These are phyloP conservation scores for Colletotrichum paranaense DNA, from an alignment of 2,329 filamentous ascomycete genomes.

Conservation along the genomic window DNA sequence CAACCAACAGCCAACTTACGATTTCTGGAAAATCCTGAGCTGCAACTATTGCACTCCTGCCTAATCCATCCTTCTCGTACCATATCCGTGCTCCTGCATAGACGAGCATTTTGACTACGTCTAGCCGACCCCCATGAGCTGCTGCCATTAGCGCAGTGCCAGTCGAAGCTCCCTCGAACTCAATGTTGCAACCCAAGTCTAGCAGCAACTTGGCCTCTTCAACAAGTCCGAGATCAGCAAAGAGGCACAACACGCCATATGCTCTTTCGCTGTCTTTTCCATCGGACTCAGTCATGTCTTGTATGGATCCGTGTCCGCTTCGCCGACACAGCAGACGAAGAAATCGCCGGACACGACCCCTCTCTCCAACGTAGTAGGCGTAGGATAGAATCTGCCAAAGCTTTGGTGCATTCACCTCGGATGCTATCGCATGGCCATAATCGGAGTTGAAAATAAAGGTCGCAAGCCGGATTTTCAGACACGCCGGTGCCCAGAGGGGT, in stretches of 20 bases:
- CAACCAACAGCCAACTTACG: not conserved
- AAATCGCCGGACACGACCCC: too few species aligned
- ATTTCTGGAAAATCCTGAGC: not conserved
- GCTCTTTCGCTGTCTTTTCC: not conserved
- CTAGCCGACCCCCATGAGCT: not conserved
- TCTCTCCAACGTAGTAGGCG: not conserved
- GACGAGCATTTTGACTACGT: conserved; percentile 12
- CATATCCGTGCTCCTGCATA: not conserved
- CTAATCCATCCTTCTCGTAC: not conserved
- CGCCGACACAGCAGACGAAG: conserved; percentile 4
- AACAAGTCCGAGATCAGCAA: not conserved
- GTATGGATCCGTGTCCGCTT: not conserved
- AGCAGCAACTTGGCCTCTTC: not conserved
- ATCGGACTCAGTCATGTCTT: not conserved
- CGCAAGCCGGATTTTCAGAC: not conserved
- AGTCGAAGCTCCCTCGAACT: not conserved
- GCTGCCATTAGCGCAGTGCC: conserved; percentile 12
- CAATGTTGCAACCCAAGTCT: not conserved
- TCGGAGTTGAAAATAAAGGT: conserved; percentile 17
- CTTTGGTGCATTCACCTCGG: not conserved
- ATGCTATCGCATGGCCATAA: not conserved
- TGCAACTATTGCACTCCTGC: not conserved
- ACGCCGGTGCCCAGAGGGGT: not conserved
- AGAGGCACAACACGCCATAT: conserved; percentile 1
- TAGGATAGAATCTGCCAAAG: not conserved